Conservation (phyloP, 495 filamentous ascomycete genomes). For the Penicillium psychrofluorescens region DNA sequence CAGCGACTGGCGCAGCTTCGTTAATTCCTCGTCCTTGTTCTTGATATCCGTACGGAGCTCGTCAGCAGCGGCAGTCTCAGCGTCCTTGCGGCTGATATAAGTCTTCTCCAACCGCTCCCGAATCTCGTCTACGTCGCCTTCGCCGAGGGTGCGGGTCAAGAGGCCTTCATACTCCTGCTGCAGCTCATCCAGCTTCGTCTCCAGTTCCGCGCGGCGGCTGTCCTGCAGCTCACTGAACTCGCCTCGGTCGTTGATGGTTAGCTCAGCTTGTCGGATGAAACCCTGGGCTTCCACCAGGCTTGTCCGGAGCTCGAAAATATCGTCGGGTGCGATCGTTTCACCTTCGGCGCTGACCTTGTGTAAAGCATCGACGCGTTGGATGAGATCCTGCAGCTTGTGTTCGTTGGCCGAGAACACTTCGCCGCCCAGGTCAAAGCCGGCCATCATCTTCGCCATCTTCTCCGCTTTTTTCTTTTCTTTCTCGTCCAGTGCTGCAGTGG, state of each 20-base stretch:
- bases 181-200: slow-evolving; percentile 61
- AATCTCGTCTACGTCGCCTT: slow-evolving; percentile 75
- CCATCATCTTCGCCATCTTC: slow-evolving; percentile 99
- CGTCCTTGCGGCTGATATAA: slow-evolving; percentile 65
- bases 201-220: slow-evolving; percentile 62
- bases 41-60: slow-evolving; percentile 66
- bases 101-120: slow-evolving; percentile 70
- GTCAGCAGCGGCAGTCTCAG: slow-evolving; percentile 58
- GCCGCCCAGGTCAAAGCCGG: slow-evolving; percentile 85
- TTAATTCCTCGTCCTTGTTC: slow-evolving; percentile 68
- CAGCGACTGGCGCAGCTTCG: slow-evolving; percentile 62
- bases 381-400: slow-evolving; percentile 68
- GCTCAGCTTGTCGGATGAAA: slow-evolving; percentile 86
- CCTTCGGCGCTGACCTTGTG: slow-evolving; percentile 68
- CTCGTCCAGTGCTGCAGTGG: slow-evolving; percentile 76
- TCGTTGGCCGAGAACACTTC: slow-evolving; percentile 92
- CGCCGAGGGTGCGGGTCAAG: slow-evolving; percentile 69
- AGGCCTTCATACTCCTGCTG: slow-evolving; percentile 77
- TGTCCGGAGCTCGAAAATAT: slow-evolving; percentile 65
- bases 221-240: slow-evolving; percentile 55
- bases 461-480: slow-evolving; percentile 98
- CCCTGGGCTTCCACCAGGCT: slow-evolving; percentile 83
- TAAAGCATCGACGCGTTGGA: slow-evolving; percentile 72
- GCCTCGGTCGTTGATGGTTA: slow-evolving; percentile 62
- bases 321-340: slow-evolving; percentile 73